Percentiles rank a stretch among this genome's conserved stretches.
Evolutionary conservation across 2,329 filamentous ascomycete species (phyloP).

Genomic region (Onygenales sp.): DNA sequence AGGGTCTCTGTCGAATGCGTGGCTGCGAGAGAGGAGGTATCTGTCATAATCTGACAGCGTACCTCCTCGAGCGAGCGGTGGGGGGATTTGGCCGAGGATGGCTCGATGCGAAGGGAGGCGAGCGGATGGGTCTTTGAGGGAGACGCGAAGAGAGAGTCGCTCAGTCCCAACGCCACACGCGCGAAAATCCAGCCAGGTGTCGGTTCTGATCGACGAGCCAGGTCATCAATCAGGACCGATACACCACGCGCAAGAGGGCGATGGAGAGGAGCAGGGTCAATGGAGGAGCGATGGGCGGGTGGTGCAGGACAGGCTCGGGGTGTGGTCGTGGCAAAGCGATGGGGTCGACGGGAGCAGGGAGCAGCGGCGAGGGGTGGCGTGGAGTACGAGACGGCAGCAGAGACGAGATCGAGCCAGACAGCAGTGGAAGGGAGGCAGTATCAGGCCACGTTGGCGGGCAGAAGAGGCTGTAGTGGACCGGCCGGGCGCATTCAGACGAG

Average conservation of each 20-base stretch:
- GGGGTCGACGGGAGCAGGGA: no score
- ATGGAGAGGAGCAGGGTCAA: background rate
- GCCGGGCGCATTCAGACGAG: no score
- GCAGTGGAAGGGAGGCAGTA: no score
- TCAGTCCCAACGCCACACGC: background rate
- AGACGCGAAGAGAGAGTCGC: background rate
- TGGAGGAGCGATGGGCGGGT: background rate
- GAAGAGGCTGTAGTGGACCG: no score
- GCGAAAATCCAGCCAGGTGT: background rate
- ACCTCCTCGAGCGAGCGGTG: slow-evolving; percentile 28
- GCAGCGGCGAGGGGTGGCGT: no score
- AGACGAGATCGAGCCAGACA: no score
- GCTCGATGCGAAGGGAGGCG: background rate
- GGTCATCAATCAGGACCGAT: background rate
- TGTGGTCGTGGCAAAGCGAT: no score
- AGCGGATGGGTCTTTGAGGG: slow-evolving; percentile 7
- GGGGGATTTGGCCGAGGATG: slow-evolving; percentile 2
- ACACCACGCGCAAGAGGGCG: background rate
- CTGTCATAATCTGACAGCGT: slow-evolving; percentile 46
- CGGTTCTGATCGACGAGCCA: slow-evolving; percentile 3
- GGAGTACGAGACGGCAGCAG: no score
- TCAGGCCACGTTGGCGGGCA: no score
- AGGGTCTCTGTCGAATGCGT: slow-evolving; percentile 39
- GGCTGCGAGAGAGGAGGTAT: slow-evolving; percentile 41
- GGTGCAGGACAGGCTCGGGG: no score